These are phyloP conservation scores for Entelexis sorbosivorans DNA, from an alignment of 1,139 yeast genomes.

Conservation along the genomic window DNA sequence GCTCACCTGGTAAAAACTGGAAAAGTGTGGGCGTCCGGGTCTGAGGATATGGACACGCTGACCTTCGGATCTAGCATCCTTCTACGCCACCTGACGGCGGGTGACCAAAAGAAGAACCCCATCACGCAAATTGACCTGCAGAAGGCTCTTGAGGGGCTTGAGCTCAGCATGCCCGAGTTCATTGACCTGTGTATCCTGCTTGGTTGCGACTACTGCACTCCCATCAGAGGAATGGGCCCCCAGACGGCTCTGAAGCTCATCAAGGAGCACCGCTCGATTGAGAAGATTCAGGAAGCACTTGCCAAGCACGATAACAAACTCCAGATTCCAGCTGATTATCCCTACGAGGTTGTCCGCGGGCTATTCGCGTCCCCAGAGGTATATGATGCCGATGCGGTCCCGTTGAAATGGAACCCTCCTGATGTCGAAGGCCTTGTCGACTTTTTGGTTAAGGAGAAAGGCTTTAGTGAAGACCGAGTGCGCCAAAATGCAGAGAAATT, in stretches of 20 bases:
- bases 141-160: constrained; percentile 65
- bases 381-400: constrained; percentile 42
- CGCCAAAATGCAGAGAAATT: constrained; percentile 77
- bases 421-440: constrained; percentile 64
- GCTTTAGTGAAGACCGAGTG: constrained; percentile 86
- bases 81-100: constrained; percentile 79
- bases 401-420: constrained; percentile 58
- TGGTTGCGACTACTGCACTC: constrained; percentile 96
- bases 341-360: constrained; percentile 76
- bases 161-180: constrained; percentile 59
- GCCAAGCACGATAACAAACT: constrained; percentile 49
- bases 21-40: constrained; percentile 86
- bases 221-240: constrained; percentile 91
- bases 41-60: constrained; percentile 97
- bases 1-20: constrained; percentile 84
- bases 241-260: constrained; percentile 83
- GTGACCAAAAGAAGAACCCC: constrained; percentile 89
- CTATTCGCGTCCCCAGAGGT: constrained; percentile 78
- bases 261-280: constrained; percentile 73
- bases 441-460: constrained; percentile 64
- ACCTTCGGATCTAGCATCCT: constrained; percentile 80
- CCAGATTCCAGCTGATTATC: constrained; percentile 91
- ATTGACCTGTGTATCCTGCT: constrained; percentile 83
- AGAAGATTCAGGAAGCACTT: constrained; percentile 58
- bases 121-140: constrained; percentile 69